These are phyloP conservation scores for Allodekkera sacchari DNA, from an alignment of 805 yeast species.

Conservation along the genomic window DNA sequence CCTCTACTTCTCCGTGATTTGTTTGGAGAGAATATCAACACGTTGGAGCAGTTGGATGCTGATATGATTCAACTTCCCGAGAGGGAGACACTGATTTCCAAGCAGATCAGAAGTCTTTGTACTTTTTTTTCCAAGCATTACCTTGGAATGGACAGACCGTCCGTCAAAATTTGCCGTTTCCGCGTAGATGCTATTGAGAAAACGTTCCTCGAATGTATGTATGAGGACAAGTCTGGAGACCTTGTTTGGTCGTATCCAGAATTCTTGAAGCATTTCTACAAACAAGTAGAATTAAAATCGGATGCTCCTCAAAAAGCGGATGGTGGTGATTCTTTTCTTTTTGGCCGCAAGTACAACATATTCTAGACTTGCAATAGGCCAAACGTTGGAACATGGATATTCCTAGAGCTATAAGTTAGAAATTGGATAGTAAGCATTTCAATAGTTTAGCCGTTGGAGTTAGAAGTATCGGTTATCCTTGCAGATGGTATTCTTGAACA, in stretches of 20 bases:
- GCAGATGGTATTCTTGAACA: too few relatives aligned
- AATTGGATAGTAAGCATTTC: too few relatives aligned
- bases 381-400: too few relatives aligned
- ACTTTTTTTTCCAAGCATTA: slow-evolving; percentile 39
- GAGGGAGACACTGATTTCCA: slow-evolving; percentile 59
- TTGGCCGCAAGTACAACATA: too few relatives aligned
- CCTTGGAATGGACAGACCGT: slow-evolving; percentile 30
- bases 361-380: too few relatives aligned
- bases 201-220: slow-evolving; percentile 50
- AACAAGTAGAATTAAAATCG: slow-evolving; percentile 43
- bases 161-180: slow-evolving; percentile 55
- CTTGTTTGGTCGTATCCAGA: slow-evolving; percentile 54
- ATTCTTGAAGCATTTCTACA: slow-evolving; percentile 61
- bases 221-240: slow-evolving; percentile 63
- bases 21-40: slow-evolving; percentile 48
- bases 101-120: slow-evolving; percentile 58
- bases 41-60: slow-evolving; percentile 39
- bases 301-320: slow-evolving; percentile 12
- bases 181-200: slow-evolving; percentile 53
- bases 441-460: too few relatives aligned
- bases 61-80: slow-evolving; percentile 55
- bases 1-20: slow-evolving; percentile 63
- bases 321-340: too few relatives aligned
- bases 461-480: too few relatives aligned
- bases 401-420: too few relatives aligned